Conservation (phyloP, 2,329 filamentous ascomycete genomes). For the Metarhizium humberi region DNA sequence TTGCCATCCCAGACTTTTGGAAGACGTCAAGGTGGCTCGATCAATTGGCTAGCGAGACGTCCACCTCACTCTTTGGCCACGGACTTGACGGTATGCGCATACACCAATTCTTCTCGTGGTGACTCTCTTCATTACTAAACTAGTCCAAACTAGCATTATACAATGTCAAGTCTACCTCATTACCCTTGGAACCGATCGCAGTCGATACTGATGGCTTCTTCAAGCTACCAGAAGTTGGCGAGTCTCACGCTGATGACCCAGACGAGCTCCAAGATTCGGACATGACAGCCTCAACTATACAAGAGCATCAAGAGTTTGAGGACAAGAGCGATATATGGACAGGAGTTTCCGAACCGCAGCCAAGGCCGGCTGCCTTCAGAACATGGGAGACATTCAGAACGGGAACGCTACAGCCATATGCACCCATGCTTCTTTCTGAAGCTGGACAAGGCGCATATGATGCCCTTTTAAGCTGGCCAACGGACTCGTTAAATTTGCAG, state of each 20-base stretch:
- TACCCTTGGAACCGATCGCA: slow-evolving; percentile 12
- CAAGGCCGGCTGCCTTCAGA: slow-evolving; percentile 35
- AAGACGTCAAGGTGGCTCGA: slow-evolving; percentile 41
- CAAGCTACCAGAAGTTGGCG: slow-evolving; percentile 9
- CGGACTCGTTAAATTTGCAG: slow-evolving; percentile 28
- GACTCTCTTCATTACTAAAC: not conserved
- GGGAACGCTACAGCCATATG: slow-evolving; percentile 23
- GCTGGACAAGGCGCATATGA: slow-evolving; percentile 58
- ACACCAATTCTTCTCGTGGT: not conserved
- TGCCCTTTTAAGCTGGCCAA: slow-evolving; percentile 39
- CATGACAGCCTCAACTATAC: not conserved
- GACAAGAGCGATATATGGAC: slow-evolving; percentile 35
- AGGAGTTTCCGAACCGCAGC: slow-evolving; percentile 20
- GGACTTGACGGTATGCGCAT: slow-evolving; percentile 22
- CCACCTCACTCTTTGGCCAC: slow-evolving; percentile 33
- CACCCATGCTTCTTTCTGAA: slow-evolving; percentile 56
- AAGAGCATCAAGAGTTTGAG: slow-evolving; percentile 7
- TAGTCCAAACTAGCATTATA: not conserved
- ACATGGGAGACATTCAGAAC: slow-evolving; percentile 63
- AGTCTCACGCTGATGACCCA: slow-evolving; percentile 1
- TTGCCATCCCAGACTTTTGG: slow-evolving; percentile 55
- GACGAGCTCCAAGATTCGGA: not conserved
- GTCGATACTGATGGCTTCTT: slow-evolving; percentile 22
- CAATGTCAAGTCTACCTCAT: slow-evolving; percentile 2
- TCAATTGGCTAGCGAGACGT: slow-evolving; percentile 11